Base-by-base conservation (phyloP, 2,329 filamentous ascomycete genomes). In the Ophiocordyceps camponoti-leonardi region DNA sequence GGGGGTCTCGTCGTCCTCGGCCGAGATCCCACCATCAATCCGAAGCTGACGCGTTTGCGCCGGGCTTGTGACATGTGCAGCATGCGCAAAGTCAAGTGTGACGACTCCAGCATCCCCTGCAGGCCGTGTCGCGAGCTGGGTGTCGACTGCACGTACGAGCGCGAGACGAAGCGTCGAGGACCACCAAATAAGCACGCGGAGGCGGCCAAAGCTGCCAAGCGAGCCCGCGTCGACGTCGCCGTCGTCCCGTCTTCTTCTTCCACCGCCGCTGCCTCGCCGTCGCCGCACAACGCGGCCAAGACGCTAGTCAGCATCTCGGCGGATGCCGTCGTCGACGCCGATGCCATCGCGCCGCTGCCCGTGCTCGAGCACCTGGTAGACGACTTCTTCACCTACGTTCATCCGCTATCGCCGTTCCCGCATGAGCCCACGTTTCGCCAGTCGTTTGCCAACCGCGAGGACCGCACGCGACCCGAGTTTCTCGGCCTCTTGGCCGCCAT, bases 351-450 rank as follows among this genome's bases (percentile, higher is more conserved):
- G 39, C 79, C 83, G 0, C 69, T 81, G 59, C 72, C 75, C 8
- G 76, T 81, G 12, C 65, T 88, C 45, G 72, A 81, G 53, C 69
- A 81, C 2, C 68, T 87, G 16, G 74, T 88, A 47, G 81, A 87
- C 58, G 83, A 88, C 63, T 88, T 85, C 69, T 88, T 87, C 62
- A 86, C 80, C 18, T 86, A 86, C 58, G 81, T 87, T 45, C 81
- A 87, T 53, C 83, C 83, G 1, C 69, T 88, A 10, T 76, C 75
- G 47, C 83, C 83, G 0, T 87, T 88, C 47, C 83, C 83, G 0
- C 83, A 88, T 59, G 81, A 87, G 56, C 81, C 82, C 0, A 83
- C 81, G 4, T 87, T 88, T 58, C 73, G 82, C 20, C 72, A 77
- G 49, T 77, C 77, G 1, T 83, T 86, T 58, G 69, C 70, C 8